phyloP scores from a whole-genome alignment of 176 grass and related monocot genomes.

The Ananas comosus region DNA sequence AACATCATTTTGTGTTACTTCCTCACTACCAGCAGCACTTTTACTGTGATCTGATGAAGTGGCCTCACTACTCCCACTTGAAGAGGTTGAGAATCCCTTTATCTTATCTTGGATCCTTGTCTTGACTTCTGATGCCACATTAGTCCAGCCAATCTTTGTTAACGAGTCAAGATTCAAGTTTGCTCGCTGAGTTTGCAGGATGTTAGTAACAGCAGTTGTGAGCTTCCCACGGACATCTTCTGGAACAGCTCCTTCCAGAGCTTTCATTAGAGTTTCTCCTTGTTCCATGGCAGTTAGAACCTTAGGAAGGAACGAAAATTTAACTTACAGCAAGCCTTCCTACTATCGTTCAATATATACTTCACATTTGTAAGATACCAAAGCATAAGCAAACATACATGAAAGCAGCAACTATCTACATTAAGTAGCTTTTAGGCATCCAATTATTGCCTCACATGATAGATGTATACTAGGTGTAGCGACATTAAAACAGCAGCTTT shows the following conservation, averaged over 20 bases:
- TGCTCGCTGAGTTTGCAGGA: conserved; percentile 54
- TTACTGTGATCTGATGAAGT: conserved; percentile 35
- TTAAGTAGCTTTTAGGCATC: background rate
- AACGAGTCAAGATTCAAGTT: conserved; percentile 58
- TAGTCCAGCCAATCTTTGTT: conserved; percentile 40
- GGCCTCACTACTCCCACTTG: conserved; percentile 28
- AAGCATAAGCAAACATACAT: background rate
- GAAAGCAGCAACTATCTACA: background rate
- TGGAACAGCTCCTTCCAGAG: conserved; percentile 91
- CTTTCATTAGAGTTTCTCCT: conserved; percentile 81
- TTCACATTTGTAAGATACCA: background rate
- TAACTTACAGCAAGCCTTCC: background rate
- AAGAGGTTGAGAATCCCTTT: conserved; percentile 26
- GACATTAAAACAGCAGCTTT: background rate
- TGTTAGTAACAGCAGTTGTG: conserved; percentile 50
- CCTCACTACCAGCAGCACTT: conserved; percentile 16
- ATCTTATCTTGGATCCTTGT: conserved; percentile 38
- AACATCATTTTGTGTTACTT: conserved; percentile 23
- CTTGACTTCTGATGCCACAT: conserved; percentile 32
- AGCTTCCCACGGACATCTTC: conserved; percentile 93
- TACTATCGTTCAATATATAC: background rate
- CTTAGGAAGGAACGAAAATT: conserved; percentile 29
- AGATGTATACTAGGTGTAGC: background rate
- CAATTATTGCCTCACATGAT: background rate
- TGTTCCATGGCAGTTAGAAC: conserved; percentile 69